These are phyloP conservation scores for Geotrichum cucujoidarum DNA, from an alignment of 1,139 yeast genomes.

Conservation along the genomic window DNA sequence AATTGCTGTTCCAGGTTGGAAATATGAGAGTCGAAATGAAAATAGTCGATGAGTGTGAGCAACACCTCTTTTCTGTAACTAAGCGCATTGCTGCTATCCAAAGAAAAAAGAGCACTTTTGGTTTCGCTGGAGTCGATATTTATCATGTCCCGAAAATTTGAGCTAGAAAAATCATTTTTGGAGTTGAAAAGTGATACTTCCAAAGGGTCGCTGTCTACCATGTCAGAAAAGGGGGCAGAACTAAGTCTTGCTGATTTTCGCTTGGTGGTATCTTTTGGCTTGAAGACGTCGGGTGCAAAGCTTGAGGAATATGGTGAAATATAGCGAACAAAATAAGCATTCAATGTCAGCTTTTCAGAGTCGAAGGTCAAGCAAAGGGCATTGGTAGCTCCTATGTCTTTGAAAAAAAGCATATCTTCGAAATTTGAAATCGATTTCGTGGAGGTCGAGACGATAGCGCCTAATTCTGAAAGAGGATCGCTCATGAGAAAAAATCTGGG, in stretches of 20 bases:
- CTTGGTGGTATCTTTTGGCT: conserved; percentile 6
- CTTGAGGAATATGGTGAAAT: conserved; percentile 7
- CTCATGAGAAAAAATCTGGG: conserved; percentile 56
- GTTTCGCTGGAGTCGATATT: conserved; percentile 6
- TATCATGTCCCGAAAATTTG: conserved; percentile 10
- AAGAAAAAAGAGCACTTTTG: background rate
- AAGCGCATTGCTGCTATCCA: too few relatives aligned
- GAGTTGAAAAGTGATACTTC: conserved; percentile 13
- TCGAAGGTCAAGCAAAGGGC: conserved; percentile 31
- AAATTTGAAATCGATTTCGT: conserved; percentile 57
- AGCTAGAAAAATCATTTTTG: conserved; percentile 11
- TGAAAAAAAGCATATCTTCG: conserved; percentile 46
- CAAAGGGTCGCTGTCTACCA: conserved; percentile 7
- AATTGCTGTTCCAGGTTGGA: conserved; percentile 1
- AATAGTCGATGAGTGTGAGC: conserved; percentile 11
- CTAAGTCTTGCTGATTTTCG: conserved; percentile 20
- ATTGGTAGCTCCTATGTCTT: conserved; percentile 17
- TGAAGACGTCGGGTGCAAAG: conserved; percentile 1
- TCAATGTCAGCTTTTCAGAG: conserved; percentile 21
- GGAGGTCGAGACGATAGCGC: conserved; percentile 64
- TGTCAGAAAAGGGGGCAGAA: conserved; percentile 7
- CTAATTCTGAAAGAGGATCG: conserved; percentile 66
- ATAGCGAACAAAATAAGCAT: conserved; percentile 29
- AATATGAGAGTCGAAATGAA: conserved; percentile 4
- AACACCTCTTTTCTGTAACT: conserved; percentile 11